phyloP scores from a whole-genome alignment of 805 yeast genomes.

The Wickerhamomyces tratensis region DNA sequence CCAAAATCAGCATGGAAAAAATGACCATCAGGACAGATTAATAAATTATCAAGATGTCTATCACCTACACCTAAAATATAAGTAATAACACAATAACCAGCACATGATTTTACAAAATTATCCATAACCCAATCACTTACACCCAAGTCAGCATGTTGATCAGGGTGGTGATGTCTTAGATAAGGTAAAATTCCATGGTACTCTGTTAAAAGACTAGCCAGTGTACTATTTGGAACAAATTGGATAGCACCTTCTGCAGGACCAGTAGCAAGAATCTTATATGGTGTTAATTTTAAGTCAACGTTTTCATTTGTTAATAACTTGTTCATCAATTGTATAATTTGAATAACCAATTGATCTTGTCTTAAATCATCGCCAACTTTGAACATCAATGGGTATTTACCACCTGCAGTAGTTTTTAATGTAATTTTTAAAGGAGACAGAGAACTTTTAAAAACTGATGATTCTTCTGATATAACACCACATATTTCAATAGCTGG shows the following conservation, averaged over 20 bases:
- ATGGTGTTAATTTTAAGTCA: conserved; percentile 81
- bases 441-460: conserved; percentile 85
- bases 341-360: conserved; percentile 94
- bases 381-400: conserved; percentile 83
- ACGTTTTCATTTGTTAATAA: conserved; percentile 81
- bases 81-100: conserved; percentile 96
- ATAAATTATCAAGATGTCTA: conserved; percentile 85
- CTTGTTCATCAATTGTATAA: conserved; percentile 84
- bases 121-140: conserved; percentile 63
- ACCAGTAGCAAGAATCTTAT: conserved; percentile 83
- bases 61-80: conserved; percentile 95
- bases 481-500: conserved; percentile 72
- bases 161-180: conserved; percentile 58
- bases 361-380: conserved; percentile 93
- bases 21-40: conserved; percentile 73
- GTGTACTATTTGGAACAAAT: conserved; percentile 87
- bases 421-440: conserved; percentile 82
- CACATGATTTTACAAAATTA: conserved; percentile 87
- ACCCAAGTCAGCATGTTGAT: conserved; percentile 24
- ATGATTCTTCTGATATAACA: conserved; percentile 65
- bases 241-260: conserved; percentile 88
- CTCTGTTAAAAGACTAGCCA: conserved; percentile 67
- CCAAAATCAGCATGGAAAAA: conserved; percentile 99
- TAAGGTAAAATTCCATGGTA: conserved; percentile 71
- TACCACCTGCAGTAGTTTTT: conserved; percentile 39